phyloP scores from a whole-genome alignment of 108 stramenopile genomes.

The Hondaea fermentalgiana region DNA sequence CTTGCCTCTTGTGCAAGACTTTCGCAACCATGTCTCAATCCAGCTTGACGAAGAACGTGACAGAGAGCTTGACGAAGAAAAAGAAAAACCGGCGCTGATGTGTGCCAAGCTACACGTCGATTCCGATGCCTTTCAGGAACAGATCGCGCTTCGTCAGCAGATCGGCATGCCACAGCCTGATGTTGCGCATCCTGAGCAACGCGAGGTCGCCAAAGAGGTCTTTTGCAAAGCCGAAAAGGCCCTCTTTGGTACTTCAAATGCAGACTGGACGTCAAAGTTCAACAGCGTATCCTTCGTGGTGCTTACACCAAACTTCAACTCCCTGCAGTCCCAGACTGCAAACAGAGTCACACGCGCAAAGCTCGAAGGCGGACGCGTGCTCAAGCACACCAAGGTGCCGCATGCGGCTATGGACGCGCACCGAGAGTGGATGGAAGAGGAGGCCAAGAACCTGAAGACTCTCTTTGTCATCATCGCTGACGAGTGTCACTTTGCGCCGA shows the following conservation, averaged over 20 bases:
- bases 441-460: too few species aligned
- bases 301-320: neutral
- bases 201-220: neutral
- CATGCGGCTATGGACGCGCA: too few species aligned
- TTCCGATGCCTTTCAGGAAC: too few species aligned
- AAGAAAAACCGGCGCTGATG: too few species aligned
- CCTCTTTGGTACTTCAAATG: neutral
- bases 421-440: too few species aligned
- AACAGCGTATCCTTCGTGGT: neutral
- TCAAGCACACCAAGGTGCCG: neutral
- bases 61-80: too few species aligned
- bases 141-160: too few species aligned
- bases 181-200: neutral
- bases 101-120: too few species aligned
- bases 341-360: neutral
- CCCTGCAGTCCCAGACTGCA: neutral
- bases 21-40: too few species aligned
- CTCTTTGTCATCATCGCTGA: neutral
- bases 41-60: too few species aligned
- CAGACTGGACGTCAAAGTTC: neutral
- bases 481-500: neutral
- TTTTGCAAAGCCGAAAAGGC: neutral
- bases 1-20: too few species aligned
- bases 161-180: neutral
- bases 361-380: neutral